Evolutionary conservation across 129 eudicot species (phyloP).

Genomic region (Lactuca saligna): DNA sequence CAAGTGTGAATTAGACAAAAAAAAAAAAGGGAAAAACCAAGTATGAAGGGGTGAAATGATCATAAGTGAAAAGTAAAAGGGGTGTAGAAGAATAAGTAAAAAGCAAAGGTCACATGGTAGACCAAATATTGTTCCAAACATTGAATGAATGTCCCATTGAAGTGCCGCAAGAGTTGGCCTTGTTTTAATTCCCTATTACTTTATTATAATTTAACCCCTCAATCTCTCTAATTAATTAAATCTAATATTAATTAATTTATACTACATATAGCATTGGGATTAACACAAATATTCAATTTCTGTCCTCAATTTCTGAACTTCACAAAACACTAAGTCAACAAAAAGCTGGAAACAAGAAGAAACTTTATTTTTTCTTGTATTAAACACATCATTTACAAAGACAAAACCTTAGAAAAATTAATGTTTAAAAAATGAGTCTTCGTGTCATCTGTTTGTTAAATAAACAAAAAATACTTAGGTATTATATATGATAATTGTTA

Average conservation of each 20-base stretch:
- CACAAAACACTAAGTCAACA: slow-evolving; percentile 53
- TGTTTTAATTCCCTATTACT: slow-evolving; percentile 18
- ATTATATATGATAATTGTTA: not conserved
- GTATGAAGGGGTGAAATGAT: slow-evolving; percentile 6
- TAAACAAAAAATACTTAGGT: not conserved
- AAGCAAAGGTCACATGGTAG: slow-evolving; percentile 52
- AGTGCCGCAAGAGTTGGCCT: slow-evolving; percentile 47
- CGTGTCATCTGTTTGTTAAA: not conserved
- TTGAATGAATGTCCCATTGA: slow-evolving; percentile 43
- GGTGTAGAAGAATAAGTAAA: slow-evolving; percentile 7
- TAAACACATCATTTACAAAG: not conserved
- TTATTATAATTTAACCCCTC: slow-evolving; percentile 5
- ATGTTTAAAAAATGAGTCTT: not conserved
- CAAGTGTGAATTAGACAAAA: not conserved
- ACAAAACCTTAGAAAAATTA: not conserved
- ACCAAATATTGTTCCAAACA: slow-evolving; percentile 34
- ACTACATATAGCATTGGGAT: slow-evolving; percentile 29
- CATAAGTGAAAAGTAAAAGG: slow-evolving; percentile 1
- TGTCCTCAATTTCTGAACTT: slow-evolving; percentile 27
- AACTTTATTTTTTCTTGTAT: too few species aligned
- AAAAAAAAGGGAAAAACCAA: not conserved
- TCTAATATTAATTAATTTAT: not conserved
- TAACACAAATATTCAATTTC: slow-evolving; percentile 23
- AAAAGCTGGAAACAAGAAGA: slow-evolving; percentile 19
- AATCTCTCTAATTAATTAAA: not conserved